Evolutionary conservation across 768 basidiomycete genomes (phyloP).

Genomic region (Podaxis mareebaensis): DNA sequence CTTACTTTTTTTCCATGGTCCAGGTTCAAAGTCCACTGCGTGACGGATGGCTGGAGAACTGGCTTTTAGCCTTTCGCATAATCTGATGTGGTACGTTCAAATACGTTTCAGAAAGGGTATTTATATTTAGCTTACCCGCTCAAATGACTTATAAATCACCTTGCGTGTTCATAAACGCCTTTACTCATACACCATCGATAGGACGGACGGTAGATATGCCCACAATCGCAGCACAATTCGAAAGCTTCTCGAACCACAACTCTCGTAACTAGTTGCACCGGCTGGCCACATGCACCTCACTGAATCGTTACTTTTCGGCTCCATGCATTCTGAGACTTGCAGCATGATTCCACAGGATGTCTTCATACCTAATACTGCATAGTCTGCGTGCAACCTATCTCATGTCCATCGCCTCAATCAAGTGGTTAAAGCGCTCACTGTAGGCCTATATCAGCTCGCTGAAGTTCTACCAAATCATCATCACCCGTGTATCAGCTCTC

Average conservation of each 20-base stretch:
- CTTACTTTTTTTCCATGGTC: no score
- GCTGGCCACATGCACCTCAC: neutral
- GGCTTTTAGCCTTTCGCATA: no score
- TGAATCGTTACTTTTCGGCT: neutral
- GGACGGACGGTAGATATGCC: no score
- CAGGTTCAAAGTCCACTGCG: no score
- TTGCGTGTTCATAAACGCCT: no score
- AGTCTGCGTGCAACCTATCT: neutral
- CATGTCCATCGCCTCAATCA: neutral
- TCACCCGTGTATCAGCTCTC: neutral
- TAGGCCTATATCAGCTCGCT: neutral
- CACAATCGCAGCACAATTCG: neutral
- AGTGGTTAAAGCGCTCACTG: neutral
- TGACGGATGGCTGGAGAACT: no score
- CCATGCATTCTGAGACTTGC: neutral
- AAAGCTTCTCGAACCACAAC: no score
- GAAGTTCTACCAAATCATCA: neutral
- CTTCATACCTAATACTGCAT: neutral
- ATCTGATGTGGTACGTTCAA: no score
- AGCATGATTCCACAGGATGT: neutral
- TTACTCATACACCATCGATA: no score
- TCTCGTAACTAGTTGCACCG: neutral
- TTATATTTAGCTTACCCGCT: no score
- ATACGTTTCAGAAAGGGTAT: no score
- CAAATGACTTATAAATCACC: no score